phyloP scores from a whole-genome alignment of 257 asterid genomes.

The Prunella vulgaris region DNA sequence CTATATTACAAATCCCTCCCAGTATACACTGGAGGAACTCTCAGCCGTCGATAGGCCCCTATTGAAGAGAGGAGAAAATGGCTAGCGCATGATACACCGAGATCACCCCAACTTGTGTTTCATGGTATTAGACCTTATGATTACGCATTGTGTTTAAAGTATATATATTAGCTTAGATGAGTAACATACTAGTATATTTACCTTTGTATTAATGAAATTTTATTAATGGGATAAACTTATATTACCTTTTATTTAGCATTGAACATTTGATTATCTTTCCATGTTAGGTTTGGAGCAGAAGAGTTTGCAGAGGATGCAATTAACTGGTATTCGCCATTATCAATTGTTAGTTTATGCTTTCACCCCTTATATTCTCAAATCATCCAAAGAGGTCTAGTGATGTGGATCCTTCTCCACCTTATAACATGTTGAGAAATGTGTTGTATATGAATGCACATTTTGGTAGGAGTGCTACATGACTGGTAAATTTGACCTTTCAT shows the following conservation, averaged over 20 bases:
- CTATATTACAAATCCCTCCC: slow-evolving; percentile 89
- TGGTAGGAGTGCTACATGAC: slow-evolving; percentile 93
- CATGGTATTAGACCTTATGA: slow-evolving; percentile 48
- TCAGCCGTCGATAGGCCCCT: slow-evolving; percentile 82
- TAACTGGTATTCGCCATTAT: slow-evolving; percentile 74
- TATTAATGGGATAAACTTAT: neutral
- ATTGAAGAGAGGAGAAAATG: slow-evolving; percentile 70
- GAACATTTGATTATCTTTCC: neutral
- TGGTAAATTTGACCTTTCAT: slow-evolving; percentile 46
- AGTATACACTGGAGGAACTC: slow-evolving; percentile 83
- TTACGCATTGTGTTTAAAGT: neutral
- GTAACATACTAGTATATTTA: slow-evolving; percentile 3
- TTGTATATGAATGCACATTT: slow-evolving; percentile 92
- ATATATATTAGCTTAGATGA: slow-evolving; percentile 5
- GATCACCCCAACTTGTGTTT: slow-evolving; percentile 57
- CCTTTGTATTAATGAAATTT: neutral
- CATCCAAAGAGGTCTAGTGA: slow-evolving; percentile 99
- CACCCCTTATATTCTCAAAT: slow-evolving; percentile 93
- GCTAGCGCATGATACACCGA: slow-evolving; percentile 69
- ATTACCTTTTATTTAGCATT: slow-evolving; percentile 3
- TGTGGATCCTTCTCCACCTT: slow-evolving; percentile 99
- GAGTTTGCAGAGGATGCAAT: slow-evolving; percentile 67
- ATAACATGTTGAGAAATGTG: slow-evolving; percentile 98
- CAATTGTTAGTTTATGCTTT: slow-evolving; percentile 90
- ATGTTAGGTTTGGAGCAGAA: slow-evolving; percentile 56